phyloP scores from a whole-genome alignment of 169 alveolate genomes.

The Plasmodium fragile region DNA sequence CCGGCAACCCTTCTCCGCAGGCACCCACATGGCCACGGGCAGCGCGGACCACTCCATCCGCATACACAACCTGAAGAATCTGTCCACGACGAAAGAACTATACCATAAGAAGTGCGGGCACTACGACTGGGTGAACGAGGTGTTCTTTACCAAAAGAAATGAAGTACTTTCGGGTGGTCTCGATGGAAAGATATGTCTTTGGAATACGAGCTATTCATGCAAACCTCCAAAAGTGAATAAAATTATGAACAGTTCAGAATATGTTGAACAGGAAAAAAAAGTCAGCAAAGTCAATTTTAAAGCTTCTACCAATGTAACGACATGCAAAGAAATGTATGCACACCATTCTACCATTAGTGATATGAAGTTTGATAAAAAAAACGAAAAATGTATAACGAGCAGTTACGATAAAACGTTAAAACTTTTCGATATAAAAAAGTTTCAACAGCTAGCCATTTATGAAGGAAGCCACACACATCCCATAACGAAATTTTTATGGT shows the following conservation, averaged over 20 bases:
- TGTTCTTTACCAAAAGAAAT: conserved; percentile 73
- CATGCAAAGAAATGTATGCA: conserved; percentile 74
- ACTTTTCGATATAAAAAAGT: conserved; percentile 63
- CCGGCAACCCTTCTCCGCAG: conserved; percentile 9
- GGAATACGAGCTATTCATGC: conserved; percentile 67
- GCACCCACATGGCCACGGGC: conserved; percentile 73
- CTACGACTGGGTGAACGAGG: conserved; percentile 73
- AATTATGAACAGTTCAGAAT: conserved; percentile 72
- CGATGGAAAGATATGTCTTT: conserved; percentile 76
- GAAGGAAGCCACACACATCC: conserved; percentile 70
- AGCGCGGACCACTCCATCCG: conserved; percentile 76
- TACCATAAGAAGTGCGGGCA: conserved; percentile 77
- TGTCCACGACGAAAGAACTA: conserved; percentile 57
- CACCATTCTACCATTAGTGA: conserved; percentile 77
- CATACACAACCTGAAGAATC: conserved; percentile 48
- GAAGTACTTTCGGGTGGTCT: conserved; percentile 77
- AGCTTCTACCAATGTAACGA: conserved; percentile 50
- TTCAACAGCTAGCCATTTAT: conserved; percentile 30
- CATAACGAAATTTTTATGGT: conserved; percentile 74
- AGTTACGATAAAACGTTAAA: conserved; percentile 78
- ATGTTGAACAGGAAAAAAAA: conserved; percentile 58
- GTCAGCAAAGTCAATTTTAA: conserved; percentile 56
- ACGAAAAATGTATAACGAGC: conserved; percentile 72
- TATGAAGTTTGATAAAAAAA: conserved; percentile 75
- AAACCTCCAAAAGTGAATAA: conserved; percentile 53